Percentiles rank a stretch among this genome's conserved stretches.
phyloP scores from a whole-genome alignment of 805 yeast species.

The Candida qinlingensis region DNA sequence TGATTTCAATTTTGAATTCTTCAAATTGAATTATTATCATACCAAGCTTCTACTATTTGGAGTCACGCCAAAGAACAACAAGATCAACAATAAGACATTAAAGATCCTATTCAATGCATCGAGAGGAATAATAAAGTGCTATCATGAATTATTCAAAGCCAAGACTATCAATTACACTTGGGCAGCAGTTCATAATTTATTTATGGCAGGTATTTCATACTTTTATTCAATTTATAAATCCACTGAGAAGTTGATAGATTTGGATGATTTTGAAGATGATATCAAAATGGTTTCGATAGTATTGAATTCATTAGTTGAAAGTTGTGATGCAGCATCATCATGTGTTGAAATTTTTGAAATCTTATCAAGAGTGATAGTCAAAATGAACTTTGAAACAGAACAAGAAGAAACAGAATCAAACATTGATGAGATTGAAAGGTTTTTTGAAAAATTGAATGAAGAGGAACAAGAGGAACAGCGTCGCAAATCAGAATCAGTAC shows the following conservation, averaged over 20 bases:
- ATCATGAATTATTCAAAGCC: conserved; percentile 49
- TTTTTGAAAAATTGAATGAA: conserved; percentile 19
- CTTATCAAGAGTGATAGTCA: conserved; percentile 64
- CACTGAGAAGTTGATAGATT: conserved; percentile 41
- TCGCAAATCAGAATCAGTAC: neutral
- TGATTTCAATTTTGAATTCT: conserved; percentile 64
- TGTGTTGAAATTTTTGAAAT: conserved; percentile 71
- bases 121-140: conserved; percentile 58
- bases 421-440: conserved; percentile 21
- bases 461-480: conserved; percentile 9
- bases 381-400: conserved; percentile 37
- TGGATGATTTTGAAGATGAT: conserved; percentile 44
- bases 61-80: conserved; percentile 63
- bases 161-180: conserved; percentile 77
- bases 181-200: conserved; percentile 87
- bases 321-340: conserved; percentile 73
- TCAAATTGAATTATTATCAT: conserved; percentile 73
- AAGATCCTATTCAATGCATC: conserved; percentile 57
- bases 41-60: conserved; percentile 71
- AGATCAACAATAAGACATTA: conserved; percentile 48
- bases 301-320: conserved; percentile 53
- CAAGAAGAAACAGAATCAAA: neutral
- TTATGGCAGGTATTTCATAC: conserved; percentile 85
- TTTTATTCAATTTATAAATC: conserved; percentile 73
- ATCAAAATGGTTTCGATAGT: conserved; percentile 49